Conservation (phyloP, 306 rosid species). For the Cucumis sativus region DNA sequence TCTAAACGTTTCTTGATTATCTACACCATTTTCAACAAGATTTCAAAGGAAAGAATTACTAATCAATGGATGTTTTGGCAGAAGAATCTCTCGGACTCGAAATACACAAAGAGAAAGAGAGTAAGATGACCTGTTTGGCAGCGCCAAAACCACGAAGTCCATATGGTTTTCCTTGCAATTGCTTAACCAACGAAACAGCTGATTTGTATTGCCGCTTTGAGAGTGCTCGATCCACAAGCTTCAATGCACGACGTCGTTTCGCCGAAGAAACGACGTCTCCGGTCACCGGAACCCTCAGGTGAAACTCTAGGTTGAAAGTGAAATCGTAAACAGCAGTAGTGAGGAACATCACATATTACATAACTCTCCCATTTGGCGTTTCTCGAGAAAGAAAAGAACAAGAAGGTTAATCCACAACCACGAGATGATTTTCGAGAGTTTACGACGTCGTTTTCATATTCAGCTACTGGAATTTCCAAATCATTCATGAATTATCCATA, state of each 20-base stretch:
- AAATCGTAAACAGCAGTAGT: not conserved
- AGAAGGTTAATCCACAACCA: not conserved
- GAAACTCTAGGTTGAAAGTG: not conserved
- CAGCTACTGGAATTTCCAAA: not conserved
- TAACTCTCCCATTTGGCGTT: not conserved
- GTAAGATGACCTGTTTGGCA: conserved; percentile 52
- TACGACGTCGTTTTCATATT: not conserved
- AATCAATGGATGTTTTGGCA: not conserved
- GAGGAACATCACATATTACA: not conserved
- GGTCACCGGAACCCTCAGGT: not conserved
- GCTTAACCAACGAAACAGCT: conserved; percentile 59
- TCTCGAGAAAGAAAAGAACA: not conserved
- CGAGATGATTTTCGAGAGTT: no score
- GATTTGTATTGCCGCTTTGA: conserved; percentile 51
- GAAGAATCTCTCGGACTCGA: not conserved
- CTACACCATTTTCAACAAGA: conserved; percentile 17
- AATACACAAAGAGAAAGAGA: not conserved
- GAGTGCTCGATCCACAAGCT: conserved; percentile 55
- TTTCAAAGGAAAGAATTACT: not conserved
- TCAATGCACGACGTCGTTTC: conserved; percentile 24
- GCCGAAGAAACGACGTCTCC: not conserved
- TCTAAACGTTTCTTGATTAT: conserved; percentile 68
- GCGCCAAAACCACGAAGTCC: conserved; percentile 79
- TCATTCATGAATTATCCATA: not conserved
- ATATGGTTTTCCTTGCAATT: conserved; percentile 53